Evolutionary conservation across 495 filamentous ascomycete species (phyloP), one percentile per base, ranked within the genome.

Genomic region (Aspergillus olivimuriae): DNA sequence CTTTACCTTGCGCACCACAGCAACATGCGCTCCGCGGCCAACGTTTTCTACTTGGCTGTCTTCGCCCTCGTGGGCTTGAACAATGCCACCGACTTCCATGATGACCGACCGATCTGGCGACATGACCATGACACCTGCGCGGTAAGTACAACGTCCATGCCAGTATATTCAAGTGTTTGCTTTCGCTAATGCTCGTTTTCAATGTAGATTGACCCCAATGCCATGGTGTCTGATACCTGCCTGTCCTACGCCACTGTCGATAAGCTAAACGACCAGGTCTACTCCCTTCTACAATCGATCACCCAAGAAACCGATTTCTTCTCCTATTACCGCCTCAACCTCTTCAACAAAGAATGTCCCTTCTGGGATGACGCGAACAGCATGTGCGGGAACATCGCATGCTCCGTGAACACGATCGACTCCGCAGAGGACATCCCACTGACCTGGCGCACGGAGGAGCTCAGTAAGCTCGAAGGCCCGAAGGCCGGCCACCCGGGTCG

Each of bases 331-430:
- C 86, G 92, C 19, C 69, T 98, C 16, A 96, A 96, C 62, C 79
- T 98, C n/a, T 98, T 87, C 60, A 84, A 94, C 56, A 92, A 90
- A 65, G 80, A 77, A 68, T 98, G 92, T 62, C 92, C 92, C 0
- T 97, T 97, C 59, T 97, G 92, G 92, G 78, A 78, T 52, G 92
- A 98, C 58, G 81, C 88, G 37, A 86, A 83, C 69, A 86, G 86
- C 63, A 89, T 95, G 77, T 98, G 92, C 63, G 92, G 90, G 38
- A 98, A 98, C 63, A 91, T 95, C 46, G 92, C 91, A 6, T 98
- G 92, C 58, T 84, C 91, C 20, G 92, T 98, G n/a, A 88, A 91
- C 58, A 98, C 92, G 10, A 76, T 97, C 48, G 92, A 96, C 36
- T 87, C 91, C 46, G 89, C 97, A 66, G 83, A 92, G 41, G 89